Base-by-base conservation (phyloP, 2,329 filamentous ascomycete species). In the Xylariaceae sp. region DNA sequence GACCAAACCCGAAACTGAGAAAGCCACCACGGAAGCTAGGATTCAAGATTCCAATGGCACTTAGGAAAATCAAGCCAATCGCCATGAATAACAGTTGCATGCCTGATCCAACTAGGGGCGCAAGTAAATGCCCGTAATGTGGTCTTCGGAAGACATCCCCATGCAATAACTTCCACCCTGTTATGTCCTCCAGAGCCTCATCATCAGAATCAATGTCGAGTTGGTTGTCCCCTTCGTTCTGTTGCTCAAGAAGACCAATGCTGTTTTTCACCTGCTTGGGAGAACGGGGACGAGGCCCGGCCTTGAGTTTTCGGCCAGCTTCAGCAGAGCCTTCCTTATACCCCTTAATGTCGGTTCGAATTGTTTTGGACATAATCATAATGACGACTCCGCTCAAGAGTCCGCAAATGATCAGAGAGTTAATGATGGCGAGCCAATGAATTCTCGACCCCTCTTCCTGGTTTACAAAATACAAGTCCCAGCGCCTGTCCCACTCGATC, bases 1-100 rank as follows among this genome's bases (percentile, higher is more conserved):
- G 80, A 1, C 90, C 91, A 23, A 93, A 81, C 6, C 89, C 91
- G 36, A 95, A 90, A 67, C 89, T 94, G 70, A 95, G 83, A 73
- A 96, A 96, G 1, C 92, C 91, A 56, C 92, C 92, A n/a, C 92
- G 87, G 79, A 92, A 95, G 72, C 89, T 92, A 2, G 92, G 92
- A 68, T 96, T 96, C 53, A 96, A 74, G 2, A 96, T 74, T 4
- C 92, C 92, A 28, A 95, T 74, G 55, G 89, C 90, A 69, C 89
- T 90, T 23, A 94, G 79, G 4, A 87, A 70, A 9, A 94, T 80
- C 3, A 96, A 79, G 1, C 90, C 89, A 34, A 87, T 75, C 1
- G 87, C 83, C 88, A 95, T 92, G 73, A 94, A 92, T 9, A 96
- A 79, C 1, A 96, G 81, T 75, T 96, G 92, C 81, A 90, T 92